Conservation (phyloP, 768 basidiomycete species). For the Gelatoporia subvermispora region DNA sequence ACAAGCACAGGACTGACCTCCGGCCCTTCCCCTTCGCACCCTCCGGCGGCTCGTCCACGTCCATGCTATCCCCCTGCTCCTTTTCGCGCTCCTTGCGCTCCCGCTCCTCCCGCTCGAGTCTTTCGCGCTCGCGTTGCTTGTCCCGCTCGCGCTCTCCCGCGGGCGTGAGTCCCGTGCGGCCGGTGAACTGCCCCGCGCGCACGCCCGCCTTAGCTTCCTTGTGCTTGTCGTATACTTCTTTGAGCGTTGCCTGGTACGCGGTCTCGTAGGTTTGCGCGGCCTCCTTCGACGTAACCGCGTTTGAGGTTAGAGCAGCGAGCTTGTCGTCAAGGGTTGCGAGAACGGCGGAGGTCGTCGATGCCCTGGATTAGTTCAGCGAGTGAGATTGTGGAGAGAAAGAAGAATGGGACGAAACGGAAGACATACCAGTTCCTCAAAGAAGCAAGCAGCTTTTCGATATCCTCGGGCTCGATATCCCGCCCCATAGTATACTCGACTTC, state of each 20-base stretch:
- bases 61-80: conserved; percentile 45
- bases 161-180: conserved; percentile 15
- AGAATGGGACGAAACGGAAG: too few relatives aligned
- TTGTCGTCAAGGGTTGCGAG: conserved; percentile 70
- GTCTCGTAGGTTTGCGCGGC: conserved; percentile 54
- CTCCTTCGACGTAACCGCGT: conserved; percentile 35
- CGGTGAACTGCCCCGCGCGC: conserved; percentile 9
- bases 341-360: conserved; percentile 63
- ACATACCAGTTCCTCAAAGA: conserved; percentile 67
- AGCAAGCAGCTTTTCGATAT: conserved; percentile 52
- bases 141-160: conserved; percentile 17
- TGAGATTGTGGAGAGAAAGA: background rate
- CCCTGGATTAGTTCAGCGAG: conserved; percentile 38
- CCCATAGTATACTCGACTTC: conserved; percentile 94
- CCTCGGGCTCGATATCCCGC: conserved; percentile 79
- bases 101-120: conserved; percentile 9
- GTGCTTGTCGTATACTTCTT: conserved; percentile 59
- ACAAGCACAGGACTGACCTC: conserved; percentile 43
- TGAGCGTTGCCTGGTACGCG: conserved; percentile 45
- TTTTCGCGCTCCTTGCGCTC: conserved; percentile 10
- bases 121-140: conserved; percentile 7
- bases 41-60: conserved; percentile 57
- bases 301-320: conserved; percentile 49
- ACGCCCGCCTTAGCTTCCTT: conserved; percentile 35
- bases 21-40: conserved; percentile 49